phyloP scores from a whole-genome alignment of 2,329 filamentous ascomycete species.

The Zopfia rhizophila region DNA sequence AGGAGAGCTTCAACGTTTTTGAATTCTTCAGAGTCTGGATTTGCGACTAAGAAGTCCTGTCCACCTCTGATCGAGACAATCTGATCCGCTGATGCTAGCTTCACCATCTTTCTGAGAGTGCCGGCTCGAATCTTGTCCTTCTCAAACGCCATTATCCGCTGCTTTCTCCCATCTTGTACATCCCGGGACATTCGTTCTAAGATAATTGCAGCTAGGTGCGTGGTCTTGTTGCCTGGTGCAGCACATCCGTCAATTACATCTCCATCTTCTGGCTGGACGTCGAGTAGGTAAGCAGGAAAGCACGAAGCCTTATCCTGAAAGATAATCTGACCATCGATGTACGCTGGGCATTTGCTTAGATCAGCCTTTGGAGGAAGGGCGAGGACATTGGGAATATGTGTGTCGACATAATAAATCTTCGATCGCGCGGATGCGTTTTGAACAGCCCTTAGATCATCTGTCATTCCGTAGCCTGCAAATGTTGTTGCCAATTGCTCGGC shows the following conservation, averaged over 20 bases:
- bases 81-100: slow-evolving; percentile 74
- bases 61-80: slow-evolving; percentile 75
- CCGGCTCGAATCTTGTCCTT: slow-evolving; percentile 76
- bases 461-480: slow-evolving; percentile 72
- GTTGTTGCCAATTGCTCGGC: slow-evolving; percentile 78
- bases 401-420: slow-evolving; percentile 76
- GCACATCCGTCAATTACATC: slow-evolving; percentile 93
- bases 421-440: slow-evolving; percentile 53
- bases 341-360: slow-evolving; percentile 77
- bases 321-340: slow-evolving; percentile 81
- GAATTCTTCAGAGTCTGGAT: slow-evolving; percentile 72
- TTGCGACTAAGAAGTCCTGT: slow-evolving; percentile 83
- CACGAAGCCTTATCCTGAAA: slow-evolving; percentile 97
- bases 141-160: slow-evolving; percentile 80
- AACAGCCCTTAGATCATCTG: slow-evolving; percentile 67
- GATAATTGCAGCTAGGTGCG: slow-evolving; percentile 84
- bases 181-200: slow-evolving; percentile 48
- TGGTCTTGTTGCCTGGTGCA: slow-evolving; percentile 97
- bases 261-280: slow-evolving; percentile 73
- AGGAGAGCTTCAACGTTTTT: slow-evolving; percentile 80
- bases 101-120: slow-evolving; percentile 86
- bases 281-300: slow-evolving; percentile 89
- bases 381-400: slow-evolving; percentile 83
- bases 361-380: slow-evolving; percentile 79
- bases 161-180: slow-evolving; percentile 22